phyloP scores from a whole-genome alignment of 2,329 filamentous ascomycete species.

The Chalara sp. region DNA sequence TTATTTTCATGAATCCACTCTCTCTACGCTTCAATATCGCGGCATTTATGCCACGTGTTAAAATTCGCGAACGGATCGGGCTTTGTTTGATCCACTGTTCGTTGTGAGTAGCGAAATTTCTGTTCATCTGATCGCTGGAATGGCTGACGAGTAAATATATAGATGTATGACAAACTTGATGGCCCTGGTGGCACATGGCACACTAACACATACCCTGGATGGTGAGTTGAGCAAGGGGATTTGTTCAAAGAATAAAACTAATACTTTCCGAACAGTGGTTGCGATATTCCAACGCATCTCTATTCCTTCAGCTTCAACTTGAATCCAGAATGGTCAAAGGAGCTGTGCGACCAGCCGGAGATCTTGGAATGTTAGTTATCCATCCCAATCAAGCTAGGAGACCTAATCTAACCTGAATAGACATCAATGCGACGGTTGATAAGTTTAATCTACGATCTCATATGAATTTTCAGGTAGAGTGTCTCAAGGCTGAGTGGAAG shows the following conservation, averaged over 20 bases:
- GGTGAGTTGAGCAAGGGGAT: conserved; percentile 10
- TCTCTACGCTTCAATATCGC: too few species aligned
- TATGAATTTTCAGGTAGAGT: conserved; percentile 18
- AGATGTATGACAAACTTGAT: conserved; percentile 25
- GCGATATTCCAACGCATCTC: conserved; percentile 30
- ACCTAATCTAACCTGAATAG: conserved; percentile 4
- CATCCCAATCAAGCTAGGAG: background rate
- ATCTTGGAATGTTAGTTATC: conserved; percentile 26
- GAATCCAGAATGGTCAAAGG: conserved; percentile 33
- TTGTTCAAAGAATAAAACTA: background rate
- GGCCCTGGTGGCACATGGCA: conserved; percentile 27
- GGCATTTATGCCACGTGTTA: too few species aligned
- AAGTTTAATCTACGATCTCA: conserved; percentile 25
- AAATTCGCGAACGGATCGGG: too few species aligned
- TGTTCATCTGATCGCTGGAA: too few species aligned
- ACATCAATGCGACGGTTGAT: conserved; percentile 26
- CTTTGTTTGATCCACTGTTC: too few species aligned
- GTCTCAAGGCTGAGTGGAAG: conserved; percentile 19
- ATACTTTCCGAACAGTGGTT: conserved; percentile 10
- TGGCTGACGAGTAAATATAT: too few species aligned
- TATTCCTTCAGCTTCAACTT: conserved; percentile 36
- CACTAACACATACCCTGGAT: conserved; percentile 27
- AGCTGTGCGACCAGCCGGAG: conserved; percentile 29
- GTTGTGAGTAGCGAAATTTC: background rate
- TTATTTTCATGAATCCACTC: too few species aligned